These are phyloP conservation scores for Steccherinum ochraceum DNA, from an alignment of 768 basidiomycete species.

Conservation along the genomic window DNA sequence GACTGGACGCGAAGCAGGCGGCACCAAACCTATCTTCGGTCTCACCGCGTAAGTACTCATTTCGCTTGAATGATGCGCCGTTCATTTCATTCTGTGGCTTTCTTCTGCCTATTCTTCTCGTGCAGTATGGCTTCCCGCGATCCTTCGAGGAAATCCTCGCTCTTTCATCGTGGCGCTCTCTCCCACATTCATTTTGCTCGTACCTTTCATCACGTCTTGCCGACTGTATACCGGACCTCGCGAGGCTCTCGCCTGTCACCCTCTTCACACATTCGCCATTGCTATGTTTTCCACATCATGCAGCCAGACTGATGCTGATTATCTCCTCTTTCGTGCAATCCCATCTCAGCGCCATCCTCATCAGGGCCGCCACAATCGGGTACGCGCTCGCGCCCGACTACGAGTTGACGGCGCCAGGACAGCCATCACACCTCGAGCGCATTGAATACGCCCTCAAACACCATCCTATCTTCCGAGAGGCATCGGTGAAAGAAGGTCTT, in stretches of 20 bases:
- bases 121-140: too few species aligned
- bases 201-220: background rate
- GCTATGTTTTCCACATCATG: background rate
- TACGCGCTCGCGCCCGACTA: constrained; percentile 42
- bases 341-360: constrained; percentile 40
- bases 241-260: background rate
- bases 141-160: too few species aligned
- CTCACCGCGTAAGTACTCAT: constrained; percentile 66
- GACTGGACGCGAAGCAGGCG: constrained; percentile 79
- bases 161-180: too few species aligned
- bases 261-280: background rate
- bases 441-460: constrained; percentile 36
- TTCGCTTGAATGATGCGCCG: background rate
- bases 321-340: background rate
- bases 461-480: constrained; percentile 19
- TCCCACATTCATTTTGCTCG: too few species aligned
- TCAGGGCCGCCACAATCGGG: constrained; percentile 42
- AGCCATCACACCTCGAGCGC: constrained; percentile 34
- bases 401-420: constrained; percentile 35
- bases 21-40: constrained; percentile 85
- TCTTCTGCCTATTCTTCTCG: too few species aligned
- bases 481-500: constrained; percentile 16
- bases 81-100: too few species aligned
- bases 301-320: background rate
- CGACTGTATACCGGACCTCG: background rate